These are phyloP conservation scores for Marasmius fiardii DNA, from an alignment of 1,284 basidiomycete genomes.

Conservation along the genomic window DNA sequence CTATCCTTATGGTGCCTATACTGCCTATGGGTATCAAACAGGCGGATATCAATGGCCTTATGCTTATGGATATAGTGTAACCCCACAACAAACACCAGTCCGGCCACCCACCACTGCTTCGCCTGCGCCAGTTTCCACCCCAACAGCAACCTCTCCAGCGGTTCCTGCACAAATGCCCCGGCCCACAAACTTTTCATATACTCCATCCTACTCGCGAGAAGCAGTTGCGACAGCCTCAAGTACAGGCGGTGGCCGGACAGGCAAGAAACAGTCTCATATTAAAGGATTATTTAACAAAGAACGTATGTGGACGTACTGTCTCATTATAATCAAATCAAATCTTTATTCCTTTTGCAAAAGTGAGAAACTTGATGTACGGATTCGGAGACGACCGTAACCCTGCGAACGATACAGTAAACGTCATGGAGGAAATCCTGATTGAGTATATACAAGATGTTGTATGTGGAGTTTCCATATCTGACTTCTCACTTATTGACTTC, in stretches of 20 bases:
- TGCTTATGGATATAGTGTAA: slow-evolving; percentile 52
- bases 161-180: slow-evolving; percentile 17
- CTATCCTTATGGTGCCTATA: slow-evolving; percentile 48
- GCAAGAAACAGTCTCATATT: slow-evolving; percentile 59
- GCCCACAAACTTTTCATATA: slow-evolving; percentile 45
- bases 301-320: slow-evolving; percentile 41
- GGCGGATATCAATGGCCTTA: slow-evolving; percentile 58
- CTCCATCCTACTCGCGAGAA: slow-evolving; percentile 55
- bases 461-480: slow-evolving; percentile 29
- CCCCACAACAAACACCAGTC: slow-evolving; percentile 31
- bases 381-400: slow-evolving; percentile 91
- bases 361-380: slow-evolving; percentile 90
- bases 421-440: slow-evolving; percentile 93
- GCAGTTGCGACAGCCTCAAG: slow-evolving; percentile 35
- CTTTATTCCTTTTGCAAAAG: slow-evolving; percentile 36
- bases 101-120: slow-evolving; percentile 34
- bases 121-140: slow-evolving; percentile 26
- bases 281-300: slow-evolving; percentile 78
- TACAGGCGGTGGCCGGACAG: slow-evolving; percentile 39
- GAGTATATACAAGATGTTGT: slow-evolving; percentile 91
- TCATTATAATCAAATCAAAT: slow-evolving; percentile 8
- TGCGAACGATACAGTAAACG: slow-evolving; percentile 80
- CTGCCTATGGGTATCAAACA: slow-evolving; percentile 20
- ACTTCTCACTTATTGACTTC: slow-evolving; percentile 7
- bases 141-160: slow-evolving; percentile 18